A percentile compares a stretch with the other conserved stretches of the same genome.
Conservation (phyloP, 352 stramenopile genomes). For the Phytophthora palmivora region DNA sequence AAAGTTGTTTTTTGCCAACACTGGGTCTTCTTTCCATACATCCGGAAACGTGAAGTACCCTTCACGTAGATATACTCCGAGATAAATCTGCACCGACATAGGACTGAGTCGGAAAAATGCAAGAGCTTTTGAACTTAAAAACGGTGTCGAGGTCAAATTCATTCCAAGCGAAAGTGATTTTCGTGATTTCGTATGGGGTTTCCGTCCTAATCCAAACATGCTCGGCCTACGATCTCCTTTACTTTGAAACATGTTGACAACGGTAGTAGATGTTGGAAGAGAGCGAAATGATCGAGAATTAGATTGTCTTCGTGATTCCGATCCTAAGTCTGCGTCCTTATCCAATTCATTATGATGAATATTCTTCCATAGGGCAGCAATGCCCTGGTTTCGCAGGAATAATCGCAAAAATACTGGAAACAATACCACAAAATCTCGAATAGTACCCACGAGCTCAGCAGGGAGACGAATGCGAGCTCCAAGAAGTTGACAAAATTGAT, state of each 20-base stretch:
- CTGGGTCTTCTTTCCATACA: conserved; percentile 21
- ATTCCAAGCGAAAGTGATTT: conserved; percentile 27
- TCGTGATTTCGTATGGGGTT: conserved; percentile 24
- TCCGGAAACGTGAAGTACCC: conserved; percentile 26
- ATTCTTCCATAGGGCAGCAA: conserved; percentile 54
- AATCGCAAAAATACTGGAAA: conserved; percentile 45
- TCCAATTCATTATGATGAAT: conserved; percentile 39
- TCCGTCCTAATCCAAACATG: conserved; percentile 22
- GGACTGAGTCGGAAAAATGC: conserved; percentile 47
- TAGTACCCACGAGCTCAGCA: conserved; percentile 42
- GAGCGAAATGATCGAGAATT: conserved; percentile 18
- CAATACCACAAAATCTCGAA: conserved; percentile 49
- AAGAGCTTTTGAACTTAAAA: conserved; percentile 16
- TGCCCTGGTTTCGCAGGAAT: conserved; percentile 56
- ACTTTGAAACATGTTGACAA: conserved; percentile 12
- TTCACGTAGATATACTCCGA: conserved; percentile 33
- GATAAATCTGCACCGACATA: conserved; percentile 38
- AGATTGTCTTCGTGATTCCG: conserved; percentile 6
- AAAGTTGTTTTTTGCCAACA: conserved; percentile 11
- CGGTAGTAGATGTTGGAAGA: conserved; percentile 3
- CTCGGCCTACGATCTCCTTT: conserved; percentile 22
- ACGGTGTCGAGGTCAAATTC: neutral
- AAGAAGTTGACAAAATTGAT: conserved; percentile 61
- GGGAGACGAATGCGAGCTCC: conserved; percentile 45
- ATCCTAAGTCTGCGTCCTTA: neutral